Evolutionary conservation across 2,329 filamentous ascomycete species (phyloP), one percentile per base, ranked within the genome.

Genomic region (Nigrospora osmanthi): DNA sequence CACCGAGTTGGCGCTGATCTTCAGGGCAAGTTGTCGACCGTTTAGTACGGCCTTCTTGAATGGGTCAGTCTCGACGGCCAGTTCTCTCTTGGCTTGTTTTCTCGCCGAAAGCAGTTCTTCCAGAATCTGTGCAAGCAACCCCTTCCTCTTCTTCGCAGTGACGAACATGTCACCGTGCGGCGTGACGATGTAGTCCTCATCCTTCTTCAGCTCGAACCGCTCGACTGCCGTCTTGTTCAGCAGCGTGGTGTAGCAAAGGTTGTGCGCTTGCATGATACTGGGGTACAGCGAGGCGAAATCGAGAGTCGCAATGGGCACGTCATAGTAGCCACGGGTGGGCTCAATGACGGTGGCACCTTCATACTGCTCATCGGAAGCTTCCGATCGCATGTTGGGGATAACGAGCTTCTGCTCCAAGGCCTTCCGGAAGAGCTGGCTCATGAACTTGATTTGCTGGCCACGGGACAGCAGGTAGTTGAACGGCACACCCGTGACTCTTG

Each of bases 251-350:
- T 98, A 98, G 66, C 93, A 98, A 17, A 98, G 79, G 55, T 98
- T 98, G 68, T 98, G 93, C 1, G 93, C 93, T 68, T 97, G 91
- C 64, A 98, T 98, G 60, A 98, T 98, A 71, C 90, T 96, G 17
- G 93, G 93, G 57, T 98, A 98, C 51, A 98, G 83, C 31, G 93
- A 97, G 6, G 93, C 93, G 56, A 98, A 98, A 88, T 98, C 93
- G 37, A 98, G 83, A 0, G 93, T 98, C 1, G 93, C 93, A 51
- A 98, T 86, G 2, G 93, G 93, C 23, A 95, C 88, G 57, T 93
- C 84, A 65, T 98, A 97, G 66, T 95, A 98, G 31, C 87, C 89
- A 66, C 90, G 81, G 15, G 83, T 87, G 0, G 93, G 93, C 60
- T 98, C 93, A 60, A 98, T 98, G 64, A 98, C 93, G 1, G 93